These are phyloP conservation scores for Kuraishia ogatae DNA, from an alignment of 805 yeast species.

Conservation along the genomic window DNA sequence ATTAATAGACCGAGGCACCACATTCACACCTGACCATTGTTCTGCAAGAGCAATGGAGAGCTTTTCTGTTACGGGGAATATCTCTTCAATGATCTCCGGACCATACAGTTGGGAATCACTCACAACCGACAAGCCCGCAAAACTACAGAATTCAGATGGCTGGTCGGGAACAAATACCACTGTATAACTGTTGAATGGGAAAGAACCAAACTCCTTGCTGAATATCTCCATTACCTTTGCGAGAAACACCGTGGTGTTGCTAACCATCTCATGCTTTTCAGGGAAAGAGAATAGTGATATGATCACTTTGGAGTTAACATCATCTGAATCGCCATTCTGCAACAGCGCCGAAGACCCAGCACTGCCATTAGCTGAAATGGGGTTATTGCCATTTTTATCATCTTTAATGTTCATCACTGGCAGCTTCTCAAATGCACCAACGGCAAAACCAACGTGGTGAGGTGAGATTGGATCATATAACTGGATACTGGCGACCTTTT, in stretches of 20 bases:
- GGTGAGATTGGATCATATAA: slow-evolving; percentile 83
- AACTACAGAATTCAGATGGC: slow-evolving; percentile 43
- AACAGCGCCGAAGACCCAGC: neutral
- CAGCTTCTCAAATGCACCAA: slow-evolving; percentile 74
- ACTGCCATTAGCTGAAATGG: neutral
- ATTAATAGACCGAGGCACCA: slow-evolving; percentile 68
- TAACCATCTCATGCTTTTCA: slow-evolving; percentile 43
- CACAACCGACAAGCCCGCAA: slow-evolving; percentile 65
- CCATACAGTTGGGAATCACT: slow-evolving; percentile 61
- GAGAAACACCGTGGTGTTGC: slow-evolving; percentile 69
- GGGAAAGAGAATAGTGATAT: slow-evolving; percentile 60
- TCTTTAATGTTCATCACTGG: slow-evolving; percentile 38
- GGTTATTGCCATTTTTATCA: neutral
- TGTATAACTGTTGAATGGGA: slow-evolving; percentile 79
- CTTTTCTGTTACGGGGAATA: slow-evolving; percentile 58
- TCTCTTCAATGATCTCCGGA: slow-evolving; percentile 68
- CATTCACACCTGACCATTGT: slow-evolving; percentile 92
- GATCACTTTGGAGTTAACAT: slow-evolving; percentile 22
- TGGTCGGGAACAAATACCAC: slow-evolving; percentile 63
- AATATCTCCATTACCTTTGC: slow-evolving; percentile 76
- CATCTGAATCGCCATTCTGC: slow-evolving; percentile 10
- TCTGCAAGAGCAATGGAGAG: slow-evolving; percentile 66
- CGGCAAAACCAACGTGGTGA: slow-evolving; percentile 91
- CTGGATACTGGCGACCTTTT: slow-evolving; percentile 69
- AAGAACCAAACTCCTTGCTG: slow-evolving; percentile 85